Evolutionary conservation across 1,284 basidiomycete genomes (phyloP).

Genomic region (Sporisorium reilianum): DNA sequence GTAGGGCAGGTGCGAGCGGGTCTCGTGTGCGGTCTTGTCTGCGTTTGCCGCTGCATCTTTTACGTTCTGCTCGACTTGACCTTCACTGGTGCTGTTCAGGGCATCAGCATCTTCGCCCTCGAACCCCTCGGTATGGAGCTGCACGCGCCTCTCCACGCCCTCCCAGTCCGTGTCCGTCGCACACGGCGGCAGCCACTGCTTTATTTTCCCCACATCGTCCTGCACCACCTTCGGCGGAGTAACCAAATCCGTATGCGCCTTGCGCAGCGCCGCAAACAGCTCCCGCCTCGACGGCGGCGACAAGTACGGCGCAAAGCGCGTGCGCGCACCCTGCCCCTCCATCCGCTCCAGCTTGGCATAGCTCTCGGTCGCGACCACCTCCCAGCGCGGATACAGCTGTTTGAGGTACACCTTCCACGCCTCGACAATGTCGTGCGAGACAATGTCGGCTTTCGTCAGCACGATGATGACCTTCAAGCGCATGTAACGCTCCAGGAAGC

Average conservation of each 20-base stretch:
- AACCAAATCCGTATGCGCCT: conserved; percentile 78
- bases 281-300: conserved; percentile 38
- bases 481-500: conserved; percentile 71
- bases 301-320: conserved; percentile 45
- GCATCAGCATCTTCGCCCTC: conserved; percentile 1
- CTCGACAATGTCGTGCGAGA: conserved; percentile 43
- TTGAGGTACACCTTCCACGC: conserved; percentile 45
- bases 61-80: not conserved
- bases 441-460: conserved; percentile 58
- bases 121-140: conserved; percentile 36
- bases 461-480: conserved; percentile 71
- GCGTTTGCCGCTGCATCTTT: not conserved
- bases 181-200: conserved; percentile 76
- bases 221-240: conserved; percentile 77
- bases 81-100: not conserved
- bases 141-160: conserved; percentile 41
- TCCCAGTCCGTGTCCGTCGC: conserved; percentile 55
- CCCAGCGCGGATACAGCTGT: conserved; percentile 44
- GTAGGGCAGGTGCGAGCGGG: conserved; percentile 38
- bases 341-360: conserved; percentile 45
- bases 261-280: conserved; percentile 77
- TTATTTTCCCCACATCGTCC: conserved; percentile 74
- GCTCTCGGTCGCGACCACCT: conserved; percentile 55
- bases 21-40: conserved; percentile 10
- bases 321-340: conserved; percentile 54